Base-by-base conservation (phyloP, 2,329 filamentous ascomycete genomes). In the Hysterium pulicare region DNA sequence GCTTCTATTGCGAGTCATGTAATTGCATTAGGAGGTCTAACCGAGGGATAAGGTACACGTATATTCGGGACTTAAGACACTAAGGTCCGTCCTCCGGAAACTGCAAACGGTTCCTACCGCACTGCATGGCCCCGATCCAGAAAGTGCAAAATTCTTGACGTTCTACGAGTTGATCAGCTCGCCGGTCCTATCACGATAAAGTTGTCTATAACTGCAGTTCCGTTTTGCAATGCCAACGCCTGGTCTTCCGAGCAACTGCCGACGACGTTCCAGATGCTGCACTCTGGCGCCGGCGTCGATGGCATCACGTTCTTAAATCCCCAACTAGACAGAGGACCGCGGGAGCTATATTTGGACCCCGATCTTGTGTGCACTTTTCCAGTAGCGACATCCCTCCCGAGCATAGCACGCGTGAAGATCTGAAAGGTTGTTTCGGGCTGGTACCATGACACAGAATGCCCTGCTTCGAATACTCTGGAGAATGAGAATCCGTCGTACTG, bases 401-500 rank as follows among this genome's bases (percentile, higher is more conserved):
- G 19, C 21, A 46, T 20, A 5, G 26, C 35, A n/a, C 44, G 40
- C 15, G 30, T 40, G 36, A 46, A 46, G 7, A 46, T 40, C 8
- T 20, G 11, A 23, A 36, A 37, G 2, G 33, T 28, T 28, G 38
- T 45, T 9, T 23, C 32, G n/a, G 7, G 38, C 5, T 20, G 22
- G 21, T 23, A 41, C 8, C 13, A 23, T 2, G 8, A 10, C 22
- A 20, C 49, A 37, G 56, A 52, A 38, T 66, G 59, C 7, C 61
- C 61, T 17, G 59, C 53, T 34, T 65, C 38, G 42, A 62, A 66
- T 7, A 67, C 51, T 5, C 63, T 49, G 8, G 55, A 51, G 55
- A 68, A 68, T 5, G 61, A 62, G 7, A 67, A 50, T 15, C 56
- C 53, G 10, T 61, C 62, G 23, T 60, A 48, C 43, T 67, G 62